Conservation (phyloP, 2,329 filamentous ascomycete species). For the Penicillium sp. region DNA sequence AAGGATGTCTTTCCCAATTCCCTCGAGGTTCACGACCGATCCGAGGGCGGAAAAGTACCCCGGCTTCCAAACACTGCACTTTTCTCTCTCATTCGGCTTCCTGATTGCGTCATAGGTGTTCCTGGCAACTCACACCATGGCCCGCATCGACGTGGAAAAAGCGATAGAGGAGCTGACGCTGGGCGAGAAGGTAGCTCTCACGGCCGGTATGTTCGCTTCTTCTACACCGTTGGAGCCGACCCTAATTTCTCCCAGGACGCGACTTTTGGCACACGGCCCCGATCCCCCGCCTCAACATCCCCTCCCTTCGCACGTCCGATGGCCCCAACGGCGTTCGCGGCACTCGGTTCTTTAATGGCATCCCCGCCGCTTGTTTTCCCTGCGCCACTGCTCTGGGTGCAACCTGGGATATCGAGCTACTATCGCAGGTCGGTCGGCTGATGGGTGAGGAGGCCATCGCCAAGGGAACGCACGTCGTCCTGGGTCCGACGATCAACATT, state of each 20-base stretch:
- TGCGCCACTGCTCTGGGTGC: conserved; percentile 76
- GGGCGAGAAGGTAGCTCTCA: conserved; percentile 56
- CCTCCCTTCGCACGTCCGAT: conserved; percentile 65
- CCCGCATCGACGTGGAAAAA: conserved; percentile 42
- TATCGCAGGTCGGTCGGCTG: conserved; percentile 67
- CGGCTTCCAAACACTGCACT: not conserved
- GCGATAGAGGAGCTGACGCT: conserved; percentile 54
- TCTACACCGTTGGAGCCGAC: conserved; percentile 1
- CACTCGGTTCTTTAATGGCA: conserved; percentile 66
- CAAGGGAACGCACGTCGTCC: conserved; percentile 69
- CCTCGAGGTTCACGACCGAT: not conserved
- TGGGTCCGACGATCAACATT: conserved; percentile 78
- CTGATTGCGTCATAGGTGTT: not conserved
- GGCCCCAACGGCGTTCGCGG: conserved; percentile 70
- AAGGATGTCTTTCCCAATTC: not conserved
- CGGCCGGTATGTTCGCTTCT: conserved; percentile 30
- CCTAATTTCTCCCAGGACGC: conserved; percentile 24
- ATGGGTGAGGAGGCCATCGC: conserved; percentile 71
- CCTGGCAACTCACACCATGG: conserved; percentile 25
- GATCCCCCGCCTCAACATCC: conserved; percentile 62
- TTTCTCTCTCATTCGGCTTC: not conserved
- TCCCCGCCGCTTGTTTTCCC: conserved; percentile 71
- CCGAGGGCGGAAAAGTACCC: not conserved
- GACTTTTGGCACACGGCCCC: conserved; percentile 70
- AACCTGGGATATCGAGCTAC: conserved; percentile 72